phyloP scores from a whole-genome alignment of 805 yeast species.

The Candida taoyuanica region DNA sequence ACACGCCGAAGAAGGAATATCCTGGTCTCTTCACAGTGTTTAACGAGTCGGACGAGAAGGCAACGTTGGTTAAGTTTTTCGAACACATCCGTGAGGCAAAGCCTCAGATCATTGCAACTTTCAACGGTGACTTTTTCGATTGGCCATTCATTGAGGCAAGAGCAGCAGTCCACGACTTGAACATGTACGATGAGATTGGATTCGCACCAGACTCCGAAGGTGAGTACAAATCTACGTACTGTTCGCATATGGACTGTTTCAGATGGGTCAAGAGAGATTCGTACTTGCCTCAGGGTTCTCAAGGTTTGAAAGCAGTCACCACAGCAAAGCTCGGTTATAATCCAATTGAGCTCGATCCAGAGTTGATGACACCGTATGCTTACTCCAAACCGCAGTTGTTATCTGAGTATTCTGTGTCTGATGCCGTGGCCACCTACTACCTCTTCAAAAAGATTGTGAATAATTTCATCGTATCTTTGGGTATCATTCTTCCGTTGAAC shows the following conservation, averaged over 20 bases:
- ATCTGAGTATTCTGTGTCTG: constrained; percentile 97
- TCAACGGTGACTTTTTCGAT: constrained; percentile 97
- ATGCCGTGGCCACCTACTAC: constrained; percentile 98
- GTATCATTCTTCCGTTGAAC: constrained; percentile 91
- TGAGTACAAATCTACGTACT: constrained; percentile 86
- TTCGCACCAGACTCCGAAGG: constrained; percentile 86
- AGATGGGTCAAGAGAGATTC: constrained; percentile 98
- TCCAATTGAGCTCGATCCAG: constrained; percentile 96
- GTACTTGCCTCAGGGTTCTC: constrained; percentile 96
- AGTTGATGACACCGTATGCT: constrained; percentile 97
- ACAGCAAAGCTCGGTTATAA: constrained; percentile 93
- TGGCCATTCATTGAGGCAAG: constrained; percentile 98
- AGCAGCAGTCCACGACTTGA: constrained; percentile 75
- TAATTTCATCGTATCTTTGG: constrained; percentile 92
- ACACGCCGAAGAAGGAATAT: constrained; percentile 95
- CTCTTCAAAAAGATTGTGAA: constrained; percentile 94
- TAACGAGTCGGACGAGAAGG: constrained; percentile 83
- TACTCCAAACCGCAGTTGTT: constrained; percentile 85
- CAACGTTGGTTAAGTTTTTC: constrained; percentile 68
- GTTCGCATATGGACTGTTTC: constrained; percentile 96
- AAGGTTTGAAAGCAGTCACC: constrained; percentile 96
- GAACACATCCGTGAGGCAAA: constrained; percentile 83
- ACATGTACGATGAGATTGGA: constrained; percentile 91
- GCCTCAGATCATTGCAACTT: constrained; percentile 97
- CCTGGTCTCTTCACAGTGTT: constrained; percentile 87